phyloP scores from a whole-genome alignment of 176 grass and related monocot genomes.

The Cymbopogon citratus region DNA sequence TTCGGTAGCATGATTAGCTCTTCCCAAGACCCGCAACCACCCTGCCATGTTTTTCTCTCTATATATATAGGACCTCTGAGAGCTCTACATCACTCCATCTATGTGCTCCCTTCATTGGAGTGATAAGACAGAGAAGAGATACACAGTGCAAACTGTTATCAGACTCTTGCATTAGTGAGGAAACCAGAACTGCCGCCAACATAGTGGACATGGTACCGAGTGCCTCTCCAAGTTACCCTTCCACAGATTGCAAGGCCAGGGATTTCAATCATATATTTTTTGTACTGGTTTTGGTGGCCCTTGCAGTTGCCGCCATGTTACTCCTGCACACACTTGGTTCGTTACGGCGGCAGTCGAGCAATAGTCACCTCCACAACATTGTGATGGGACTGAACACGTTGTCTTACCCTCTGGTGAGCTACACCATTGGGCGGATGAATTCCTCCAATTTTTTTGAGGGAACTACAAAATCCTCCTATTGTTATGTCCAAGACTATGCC shows the following conservation, averaged over 20 bases:
- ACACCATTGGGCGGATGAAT: neutral
- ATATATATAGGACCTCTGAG: too few relatives aligned
- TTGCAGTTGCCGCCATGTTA: neutral
- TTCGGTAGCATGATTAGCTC: too few relatives aligned
- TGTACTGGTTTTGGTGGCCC: neutral
- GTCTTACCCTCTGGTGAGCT: neutral
- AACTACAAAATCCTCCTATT: too few relatives aligned
- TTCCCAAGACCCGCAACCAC: too few relatives aligned
- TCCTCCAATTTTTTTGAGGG: too few relatives aligned
- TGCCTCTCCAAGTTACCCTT: neutral
- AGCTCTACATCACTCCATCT: too few relatives aligned
- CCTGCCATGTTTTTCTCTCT: too few relatives aligned
- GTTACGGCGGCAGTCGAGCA: neutral
- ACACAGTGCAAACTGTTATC: neutral
- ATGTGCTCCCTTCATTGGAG: too few relatives aligned
- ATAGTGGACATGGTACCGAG: neutral
- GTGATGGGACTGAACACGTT: neutral
- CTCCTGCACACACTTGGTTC: neutral
- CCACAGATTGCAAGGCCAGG: rapidly evolving
- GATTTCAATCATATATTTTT: rapidly evolving
- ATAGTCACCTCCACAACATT: neutral
- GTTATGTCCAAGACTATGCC: neutral
- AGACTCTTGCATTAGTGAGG: neutral
- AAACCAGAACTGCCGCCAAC: neutral
- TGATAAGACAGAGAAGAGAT: too few relatives aligned